Evolutionary conservation across 352 stramenopile species (phyloP).

Genomic region (Phytophthora cactorum): DNA sequence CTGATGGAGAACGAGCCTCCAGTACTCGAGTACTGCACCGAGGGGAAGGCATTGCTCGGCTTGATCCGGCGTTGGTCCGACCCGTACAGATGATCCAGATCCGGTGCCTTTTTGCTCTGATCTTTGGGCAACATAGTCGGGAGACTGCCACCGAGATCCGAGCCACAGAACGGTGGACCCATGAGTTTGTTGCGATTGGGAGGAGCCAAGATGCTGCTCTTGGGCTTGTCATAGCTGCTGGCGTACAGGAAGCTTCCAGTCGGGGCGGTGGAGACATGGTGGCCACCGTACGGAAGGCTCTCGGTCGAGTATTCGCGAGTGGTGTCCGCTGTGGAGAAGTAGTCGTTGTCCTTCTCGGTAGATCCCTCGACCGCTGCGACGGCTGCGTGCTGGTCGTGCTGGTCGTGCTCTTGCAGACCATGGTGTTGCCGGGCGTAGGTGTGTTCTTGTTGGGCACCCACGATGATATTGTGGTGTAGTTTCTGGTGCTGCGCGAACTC

Average conservation of each 20-base stretch:
- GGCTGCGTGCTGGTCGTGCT: constrained; percentile 5
- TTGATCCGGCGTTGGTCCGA: constrained; percentile 36
- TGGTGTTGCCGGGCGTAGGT: constrained; percentile 6
- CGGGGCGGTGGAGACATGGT: constrained; percentile 14
- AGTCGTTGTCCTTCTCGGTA: constrained; percentile 46
- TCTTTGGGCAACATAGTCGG: constrained; percentile 51
- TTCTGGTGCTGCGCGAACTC: constrained; percentile 82
- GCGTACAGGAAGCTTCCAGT: constrained; percentile 48
- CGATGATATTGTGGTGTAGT: constrained; percentile 74
- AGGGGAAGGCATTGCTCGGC: constrained; percentile 30
- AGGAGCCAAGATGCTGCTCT: constrained; percentile 29
- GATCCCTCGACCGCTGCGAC: constrained; percentile 1
- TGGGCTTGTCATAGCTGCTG: constrained; percentile 44
- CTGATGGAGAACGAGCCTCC: constrained; percentile 30
- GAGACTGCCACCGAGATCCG: constrained; percentile 26
- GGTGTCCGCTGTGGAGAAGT: constrained; percentile 40
- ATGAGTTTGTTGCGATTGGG: constrained; percentile 1
- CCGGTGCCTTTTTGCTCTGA: constrained; percentile 35
- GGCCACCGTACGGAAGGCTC: constrained; percentile 18
- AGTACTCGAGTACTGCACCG: constrained; percentile 22
- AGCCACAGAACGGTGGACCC: not conserved
- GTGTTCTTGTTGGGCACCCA: constrained; percentile 49
- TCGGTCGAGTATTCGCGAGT: constrained; percentile 32
- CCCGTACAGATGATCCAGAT: constrained; percentile 45
- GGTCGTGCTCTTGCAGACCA: constrained; percentile 13